These are phyloP conservation scores for Komagataella kurtzmanii DNA, from an alignment of 805 yeast species.

Conservation along the genomic window DNA sequence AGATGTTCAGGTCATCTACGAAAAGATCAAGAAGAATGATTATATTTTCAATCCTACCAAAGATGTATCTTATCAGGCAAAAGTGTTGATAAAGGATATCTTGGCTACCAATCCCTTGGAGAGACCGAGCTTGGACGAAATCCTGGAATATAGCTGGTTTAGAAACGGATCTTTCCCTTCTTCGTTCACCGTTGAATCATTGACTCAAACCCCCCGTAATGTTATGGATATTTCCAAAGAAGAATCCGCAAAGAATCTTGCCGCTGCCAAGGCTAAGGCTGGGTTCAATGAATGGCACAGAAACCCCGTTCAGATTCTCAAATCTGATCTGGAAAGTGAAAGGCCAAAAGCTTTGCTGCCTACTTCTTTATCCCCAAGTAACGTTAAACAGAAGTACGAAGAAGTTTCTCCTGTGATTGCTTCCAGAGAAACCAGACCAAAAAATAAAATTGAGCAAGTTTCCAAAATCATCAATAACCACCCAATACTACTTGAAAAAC, in stretches of 20 bases:
- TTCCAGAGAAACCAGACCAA: constrained; percentile 10
- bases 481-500: constrained; percentile 2
- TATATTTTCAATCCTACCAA: constrained; percentile 63
- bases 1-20: constrained; percentile 86
- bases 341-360: constrained; percentile 64
- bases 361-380: constrained; percentile 84
- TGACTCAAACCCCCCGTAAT: constrained; percentile 47
- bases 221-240: constrained; percentile 38
- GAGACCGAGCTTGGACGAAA: constrained; percentile 72
- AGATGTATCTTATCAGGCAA: constrained; percentile 57
- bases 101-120: constrained; percentile 64
- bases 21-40: constrained; percentile 75
- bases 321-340: constrained; percentile 57
- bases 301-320: constrained; percentile 58
- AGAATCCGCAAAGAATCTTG: constrained; percentile 57
- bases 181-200: constrained; percentile 45
- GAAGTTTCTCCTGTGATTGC: constrained; percentile 31
- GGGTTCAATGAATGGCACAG: constrained; percentile 36
- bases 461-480: constrained; percentile 12
- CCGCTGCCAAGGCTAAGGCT: constrained; percentile 46
- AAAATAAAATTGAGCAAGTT: neutral
- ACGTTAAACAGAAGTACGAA: constrained; percentile 76
- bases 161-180: constrained; percentile 68
- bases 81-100: constrained; percentile 54
- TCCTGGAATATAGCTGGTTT: constrained; percentile 79